Base-by-base conservation (phyloP, 1,284 basidiomycete genomes). In the Ustilago sp. region DNA sequence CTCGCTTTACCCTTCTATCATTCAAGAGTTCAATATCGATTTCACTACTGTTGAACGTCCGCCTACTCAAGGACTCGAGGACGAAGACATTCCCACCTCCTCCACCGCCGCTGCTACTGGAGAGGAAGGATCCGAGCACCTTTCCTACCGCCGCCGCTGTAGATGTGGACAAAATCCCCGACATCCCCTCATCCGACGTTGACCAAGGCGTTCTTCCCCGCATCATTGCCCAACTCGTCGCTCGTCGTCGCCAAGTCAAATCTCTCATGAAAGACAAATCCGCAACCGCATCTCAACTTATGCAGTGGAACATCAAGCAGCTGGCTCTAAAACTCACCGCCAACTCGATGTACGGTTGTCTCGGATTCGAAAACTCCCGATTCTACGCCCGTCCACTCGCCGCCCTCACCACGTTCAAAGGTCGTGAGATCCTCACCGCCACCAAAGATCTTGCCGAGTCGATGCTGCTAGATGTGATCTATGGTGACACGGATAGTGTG, bases 291-390 rank as follows among this genome's bases (percentile, higher is more conserved):
- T 91, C 93, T 0, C 93, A 95, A 83, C 88, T 93, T 52, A 89
- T 94, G 63, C 95, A 98, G 90, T 95, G 94, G 83, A 79, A 99
- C 83, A 98, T 99, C 88, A 96, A 95, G 86, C 97, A 99, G 85
- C 92, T 94, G 86, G 97, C 97, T 6, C 89, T 99, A 67, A 99
- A 99, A 88, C 91, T 99, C 59, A 99, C 96, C 1, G 97, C 97
- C 68, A 99, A 99, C 89, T 96, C 94, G 89, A 99, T 99, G 96
- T 99, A 99, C 87, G 97, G 97, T 28, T 99, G 97, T 89, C 91
- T 99, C 35, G 97, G 97, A 61, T 99, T 98, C 86, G 94, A 96
- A 84, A 93, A 95, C 77, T 98, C 95, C 19, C 89, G 96, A 54
- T 99, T 99, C 89, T 98, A 95, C 80, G 97, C 96, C n/a, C 90